Conservation (phyloP, 768 basidiomycete genomes). For the Mycena rosella region DNA sequence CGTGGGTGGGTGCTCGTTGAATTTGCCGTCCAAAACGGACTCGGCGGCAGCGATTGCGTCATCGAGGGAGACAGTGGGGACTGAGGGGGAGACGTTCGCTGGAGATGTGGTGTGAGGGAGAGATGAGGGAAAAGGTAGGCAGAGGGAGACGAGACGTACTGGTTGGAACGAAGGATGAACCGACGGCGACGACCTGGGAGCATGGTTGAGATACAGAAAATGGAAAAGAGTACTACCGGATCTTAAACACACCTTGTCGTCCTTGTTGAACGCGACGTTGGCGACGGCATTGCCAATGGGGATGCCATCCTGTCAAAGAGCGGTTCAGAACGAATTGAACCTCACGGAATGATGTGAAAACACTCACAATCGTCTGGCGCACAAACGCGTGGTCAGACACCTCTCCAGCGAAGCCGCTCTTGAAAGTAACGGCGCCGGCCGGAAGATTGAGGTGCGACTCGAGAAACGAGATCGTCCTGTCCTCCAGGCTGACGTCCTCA, state of each 20-base stretch:
- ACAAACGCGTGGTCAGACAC: slow-evolving; percentile 17
- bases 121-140: not conserved
- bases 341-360: not conserved
- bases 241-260: slow-evolving; percentile 53
- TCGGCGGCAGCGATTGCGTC: slow-evolving; percentile 49
- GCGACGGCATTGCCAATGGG: slow-evolving; percentile 57
- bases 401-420: slow-evolving; percentile 25
- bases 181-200: slow-evolving; percentile 53
- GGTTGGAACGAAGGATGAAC: slow-evolving; percentile 61
- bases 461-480: slow-evolving; percentile 22
- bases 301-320: slow-evolving; percentile 43
- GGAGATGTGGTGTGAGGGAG: not conserved
- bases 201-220: not conserved
- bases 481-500: slow-evolving; percentile 2
- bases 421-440: slow-evolving; percentile 11
- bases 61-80: slow-evolving; percentile 43
- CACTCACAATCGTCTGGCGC: slow-evolving; percentile 12
- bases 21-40: slow-evolving; percentile 42
- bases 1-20: slow-evolving; percentile 46
- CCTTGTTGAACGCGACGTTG: slow-evolving; percentile 57
- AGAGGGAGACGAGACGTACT: slow-evolving; percentile 40
- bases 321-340: not conserved
- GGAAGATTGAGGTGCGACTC: slow-evolving; percentile 11
- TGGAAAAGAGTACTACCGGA: not conserved
- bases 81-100: slow-evolving; percentile 37